Conservation (phyloP, 208 protist species). For the Leishmania mexicana region DNA sequence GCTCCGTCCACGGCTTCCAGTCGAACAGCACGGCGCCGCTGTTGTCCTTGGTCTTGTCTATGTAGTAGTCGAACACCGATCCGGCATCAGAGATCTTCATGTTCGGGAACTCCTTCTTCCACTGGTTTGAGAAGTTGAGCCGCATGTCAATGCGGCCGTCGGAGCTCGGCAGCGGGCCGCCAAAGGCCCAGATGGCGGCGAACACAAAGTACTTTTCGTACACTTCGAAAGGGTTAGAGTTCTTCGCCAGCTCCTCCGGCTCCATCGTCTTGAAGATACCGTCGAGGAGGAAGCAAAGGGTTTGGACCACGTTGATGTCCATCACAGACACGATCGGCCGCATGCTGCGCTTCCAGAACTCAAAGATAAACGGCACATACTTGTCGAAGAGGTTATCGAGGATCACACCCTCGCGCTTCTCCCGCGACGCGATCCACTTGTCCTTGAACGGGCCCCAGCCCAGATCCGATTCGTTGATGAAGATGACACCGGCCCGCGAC, state of each 20-base stretch:
- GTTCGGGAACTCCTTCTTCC: constrained; percentile 94
- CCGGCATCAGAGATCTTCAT: constrained; percentile 92
- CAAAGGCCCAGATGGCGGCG: constrained; percentile 97
- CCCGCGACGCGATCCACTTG: constrained; percentile 93
- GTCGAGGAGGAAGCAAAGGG: constrained; percentile 96
- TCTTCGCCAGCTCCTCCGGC: constrained; percentile 84
- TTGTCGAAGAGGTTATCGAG: constrained; percentile 98
- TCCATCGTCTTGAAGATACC: constrained; percentile 91
- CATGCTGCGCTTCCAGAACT: constrained; percentile 94
- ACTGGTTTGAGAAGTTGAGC: constrained; percentile 96
- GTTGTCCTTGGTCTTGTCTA: constrained; percentile 92
- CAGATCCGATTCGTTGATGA: constrained; percentile 98
- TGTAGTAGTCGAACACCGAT: constrained; percentile 97
- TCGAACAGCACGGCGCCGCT: constrained; percentile 75
- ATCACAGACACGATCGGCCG: constrained; percentile 85
- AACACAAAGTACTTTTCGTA: constrained; percentile 98
- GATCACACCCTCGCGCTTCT: constrained; percentile 91
- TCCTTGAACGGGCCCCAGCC: constrained; percentile 97
- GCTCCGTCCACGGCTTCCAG: constrained; percentile 92
- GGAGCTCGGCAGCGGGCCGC: constrained; percentile 95
- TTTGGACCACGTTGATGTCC: constrained; percentile 97
- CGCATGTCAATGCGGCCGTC: constrained; percentile 93
- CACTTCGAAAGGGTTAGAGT: constrained; percentile 90
- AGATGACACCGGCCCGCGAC: constrained; percentile 97
- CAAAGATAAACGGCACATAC: constrained; percentile 95